Evolutionary conservation across 1,284 basidiomycete species (phyloP).

Genomic region (Pulchroboletus neoregius): DNA sequence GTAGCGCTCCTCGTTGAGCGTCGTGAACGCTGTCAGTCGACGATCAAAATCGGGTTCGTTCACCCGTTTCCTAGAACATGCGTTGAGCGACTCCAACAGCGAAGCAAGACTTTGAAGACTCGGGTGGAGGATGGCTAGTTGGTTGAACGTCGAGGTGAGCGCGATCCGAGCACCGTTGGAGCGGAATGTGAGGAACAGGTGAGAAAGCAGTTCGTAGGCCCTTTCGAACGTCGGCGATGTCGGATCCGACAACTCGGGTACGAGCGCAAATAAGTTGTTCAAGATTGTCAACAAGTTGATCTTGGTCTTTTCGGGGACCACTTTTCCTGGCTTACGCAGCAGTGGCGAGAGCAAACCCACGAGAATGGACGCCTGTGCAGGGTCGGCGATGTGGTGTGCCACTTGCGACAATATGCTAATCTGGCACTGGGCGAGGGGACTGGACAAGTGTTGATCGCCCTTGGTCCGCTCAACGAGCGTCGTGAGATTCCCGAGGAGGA

Average conservation of each 20-base stretch:
- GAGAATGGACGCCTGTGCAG: conserved; percentile 72
- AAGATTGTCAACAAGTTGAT: conserved; percentile 80
- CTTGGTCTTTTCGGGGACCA: conserved; percentile 87
- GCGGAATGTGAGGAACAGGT: conserved; percentile 74
- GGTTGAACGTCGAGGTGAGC: conserved; percentile 63
- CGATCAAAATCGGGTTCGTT: conserved; percentile 95
- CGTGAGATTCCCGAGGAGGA: conserved; percentile 73
- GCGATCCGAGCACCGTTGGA: conserved; percentile 65
- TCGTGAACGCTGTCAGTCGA: conserved; percentile 75
- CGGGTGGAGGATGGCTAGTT: conserved; percentile 51
- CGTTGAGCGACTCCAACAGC: conserved; percentile 74
- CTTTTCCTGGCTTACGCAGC: conserved; percentile 71
- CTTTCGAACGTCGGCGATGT: conserved; percentile 49
- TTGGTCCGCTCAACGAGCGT: conserved; percentile 65
- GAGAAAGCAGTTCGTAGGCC: conserved; percentile 66
- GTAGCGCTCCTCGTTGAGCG: conserved; percentile 66
- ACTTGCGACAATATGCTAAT: conserved; percentile 79
- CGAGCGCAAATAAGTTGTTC: conserved; percentile 67
- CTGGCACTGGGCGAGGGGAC: conserved; percentile 79
- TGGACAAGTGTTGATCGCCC: conserved; percentile 53
- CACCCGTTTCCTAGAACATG: conserved; percentile 77
- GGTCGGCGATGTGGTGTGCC: conserved; percentile 70
- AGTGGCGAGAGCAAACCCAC: conserved; percentile 78
- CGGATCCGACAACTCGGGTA: conserved; percentile 60
- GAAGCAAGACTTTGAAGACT: conserved; percentile 48